Base-by-base conservation (phyloP, 1,139 yeast species). In the Hemisphaericaspora subhashii region DNA sequence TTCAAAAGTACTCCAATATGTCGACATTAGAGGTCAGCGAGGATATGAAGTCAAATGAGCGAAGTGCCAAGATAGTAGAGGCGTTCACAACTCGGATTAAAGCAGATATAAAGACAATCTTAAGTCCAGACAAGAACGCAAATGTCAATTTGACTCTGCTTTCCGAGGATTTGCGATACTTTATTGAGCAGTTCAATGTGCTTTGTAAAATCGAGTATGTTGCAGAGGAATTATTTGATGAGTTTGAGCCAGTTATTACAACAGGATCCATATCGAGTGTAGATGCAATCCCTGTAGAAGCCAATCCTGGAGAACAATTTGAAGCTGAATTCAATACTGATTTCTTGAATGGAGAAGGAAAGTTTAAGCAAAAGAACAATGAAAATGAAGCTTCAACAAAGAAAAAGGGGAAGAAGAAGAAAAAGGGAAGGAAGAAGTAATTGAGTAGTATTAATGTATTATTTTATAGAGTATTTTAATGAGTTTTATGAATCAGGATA, bases 121-220 rank as follows among this genome's bases (percentile, higher is more conserved):
- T 43, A 13, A 33, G 28, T 24, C 28, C 33, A n/a, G 20, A 33
- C 8, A 37, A 26, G 16, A 12, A 12, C 3, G 36, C 3, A 3
- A 14, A 39, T 33, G 28, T 20, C 6, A 38, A 42, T 15, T 40
- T 45, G 8, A 16, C 38, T 12, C 37, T 38, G 20, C 31, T 55
- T 13, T 35, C 35, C 11, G 31, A 43, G 11, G 61, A 62, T 40
- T 59, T 62, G 37, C 36, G 42, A n/a, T 48, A 55, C 30, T 64
- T 64, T 44, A 45, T 63, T 28, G 46, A 42, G 12, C 44, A 62
- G 28, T 64, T 64, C 49, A 63, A 64, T 38, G 51, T 59, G 1
- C 45, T 64, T 27, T 57, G 68, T 44, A 62, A 62, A 39, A 50
- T 64, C n/a, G 68, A 62, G 35, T 48, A 46, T 33, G 46, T 64